Percentiles rank a stretch among this genome's conserved stretches.
Evolutionary conservation across 176 grass and related monocot genomes (phyloP).

Genomic region (Otatea glauca): DNA sequence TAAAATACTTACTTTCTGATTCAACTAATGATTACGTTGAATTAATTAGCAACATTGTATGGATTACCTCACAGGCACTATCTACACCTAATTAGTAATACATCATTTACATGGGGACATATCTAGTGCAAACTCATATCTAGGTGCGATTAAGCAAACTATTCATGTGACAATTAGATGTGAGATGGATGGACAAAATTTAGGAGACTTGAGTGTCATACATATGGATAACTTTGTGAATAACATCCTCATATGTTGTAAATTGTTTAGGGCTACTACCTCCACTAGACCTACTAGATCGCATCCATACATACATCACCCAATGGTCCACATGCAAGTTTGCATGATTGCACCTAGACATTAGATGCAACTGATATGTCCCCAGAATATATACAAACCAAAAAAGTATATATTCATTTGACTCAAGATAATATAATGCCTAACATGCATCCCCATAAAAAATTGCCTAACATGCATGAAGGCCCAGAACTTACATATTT

Average conservation of each 20-base stretch:
- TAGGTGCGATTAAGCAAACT: conserved; percentile 16
- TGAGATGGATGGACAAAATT: background rate
- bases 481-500: background rate
- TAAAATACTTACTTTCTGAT: conserved; percentile 16
- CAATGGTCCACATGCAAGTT: background rate
- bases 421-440: background rate
- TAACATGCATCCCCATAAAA: too few relatives aligned
- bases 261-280: background rate
- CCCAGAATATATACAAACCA: too few relatives aligned
- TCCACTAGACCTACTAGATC: background rate
- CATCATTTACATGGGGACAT: background rate
- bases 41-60: conserved; percentile 24
- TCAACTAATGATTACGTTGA: conserved; percentile 3
- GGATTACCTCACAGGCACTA: background rate
- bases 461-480: background rate
- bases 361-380: background rate
- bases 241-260: background rate
- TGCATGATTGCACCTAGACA: background rate
- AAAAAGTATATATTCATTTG: background rate
- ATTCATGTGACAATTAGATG: background rate
- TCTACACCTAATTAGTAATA: background rate
- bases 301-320: background rate
- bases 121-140: conserved; percentile 2
- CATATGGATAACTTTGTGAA: background rate
- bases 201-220: background rate